phyloP scores from a whole-genome alignment of 2,329 filamentous ascomycete genomes.

The Ceratocystis diversiconidia region DNA sequence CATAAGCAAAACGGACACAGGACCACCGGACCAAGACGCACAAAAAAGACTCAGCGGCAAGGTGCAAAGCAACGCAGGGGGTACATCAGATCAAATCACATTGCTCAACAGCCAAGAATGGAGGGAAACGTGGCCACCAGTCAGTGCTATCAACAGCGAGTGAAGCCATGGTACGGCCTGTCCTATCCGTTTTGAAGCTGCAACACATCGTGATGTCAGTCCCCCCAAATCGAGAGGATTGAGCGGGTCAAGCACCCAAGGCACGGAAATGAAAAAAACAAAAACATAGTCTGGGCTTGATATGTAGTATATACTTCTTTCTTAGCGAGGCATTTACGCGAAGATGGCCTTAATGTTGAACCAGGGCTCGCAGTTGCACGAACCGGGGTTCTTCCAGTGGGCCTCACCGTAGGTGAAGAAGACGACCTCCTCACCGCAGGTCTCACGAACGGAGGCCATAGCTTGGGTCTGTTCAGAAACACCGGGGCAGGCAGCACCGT shows the following conservation, averaged over 20 bases:
- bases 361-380: constrained; percentile 61
- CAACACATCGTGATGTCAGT: too few relatives aligned
- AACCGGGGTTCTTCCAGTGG: constrained; percentile 61
- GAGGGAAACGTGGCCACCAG: too few relatives aligned
- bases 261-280: neutral
- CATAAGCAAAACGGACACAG: neutral
- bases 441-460: constrained; percentile 53
- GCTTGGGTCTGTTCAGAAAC: constrained; percentile 52
- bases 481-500: constrained; percentile 60
- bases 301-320: constrained; percentile 3
- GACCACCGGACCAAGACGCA: neutral
- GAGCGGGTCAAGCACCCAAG: neutral
- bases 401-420: constrained; percentile 77
- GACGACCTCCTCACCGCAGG: constrained; percentile 53
- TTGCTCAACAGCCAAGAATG: neutral
- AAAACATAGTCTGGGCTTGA: constrained; percentile 1
- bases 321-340: neutral
- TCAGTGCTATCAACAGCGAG: too few relatives aligned
- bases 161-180: too few relatives aligned
- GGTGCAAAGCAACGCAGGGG: neutral
- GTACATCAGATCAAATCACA: neutral
- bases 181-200: too few relatives aligned
- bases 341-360: constrained; percentile 45
- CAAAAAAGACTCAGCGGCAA: too few relatives aligned
- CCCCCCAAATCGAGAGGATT: neutral